Base-by-base conservation (phyloP, 331 rosid species). In the Pyrus hybrid region DNA sequence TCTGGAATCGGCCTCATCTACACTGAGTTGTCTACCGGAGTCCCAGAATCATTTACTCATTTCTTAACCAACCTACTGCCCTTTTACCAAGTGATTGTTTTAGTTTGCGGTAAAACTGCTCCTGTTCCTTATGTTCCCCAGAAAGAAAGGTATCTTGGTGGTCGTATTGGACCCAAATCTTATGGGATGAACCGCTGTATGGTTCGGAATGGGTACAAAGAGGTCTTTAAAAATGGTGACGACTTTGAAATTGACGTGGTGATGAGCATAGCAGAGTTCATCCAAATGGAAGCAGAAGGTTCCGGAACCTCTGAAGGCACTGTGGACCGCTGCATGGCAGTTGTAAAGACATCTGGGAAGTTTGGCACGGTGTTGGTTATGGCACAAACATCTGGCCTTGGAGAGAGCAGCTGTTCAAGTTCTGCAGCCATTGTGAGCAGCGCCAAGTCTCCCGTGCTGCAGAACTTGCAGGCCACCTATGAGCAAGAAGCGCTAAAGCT, bases 1-100 rank as follows among this genome's bases (percentile, higher is more conserved):
- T 97, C 99, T n/a, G 97, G 99, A 72, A 87, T 90, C 75, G 97
- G 97, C 58, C 96, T 94, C 54, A 85, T 94, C 85, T 94, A 94
- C 82, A 91, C 96, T 8, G 99, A 89, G 81, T 78, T 94, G 79
- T 89, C 97, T 69, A 72, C 92, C 43, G 96, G 92, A 63, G 76
- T 94, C 80, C 99, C 99, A 53, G 87, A 90, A 58, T 86, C 90
- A 80, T 94, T 94, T 80, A 84, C 92, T 61, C 99, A 89, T 81
- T 94, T 94, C 86, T 76, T 92, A 79, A 90, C 97, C 79, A 92
- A 87, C 85, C 86, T 94, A 75, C 97, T 96, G 5, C 93, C 97
- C 65, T 92, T 94, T 86, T 93, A 94, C 86, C 96, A 88, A 79
- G 96, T 92, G 75, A 88, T 87, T 58, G 96, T 88, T 73, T 94